phyloP scores from a whole-genome alignment of 2,329 filamentous ascomycete species.

The Aspergillus texensis region DNA sequence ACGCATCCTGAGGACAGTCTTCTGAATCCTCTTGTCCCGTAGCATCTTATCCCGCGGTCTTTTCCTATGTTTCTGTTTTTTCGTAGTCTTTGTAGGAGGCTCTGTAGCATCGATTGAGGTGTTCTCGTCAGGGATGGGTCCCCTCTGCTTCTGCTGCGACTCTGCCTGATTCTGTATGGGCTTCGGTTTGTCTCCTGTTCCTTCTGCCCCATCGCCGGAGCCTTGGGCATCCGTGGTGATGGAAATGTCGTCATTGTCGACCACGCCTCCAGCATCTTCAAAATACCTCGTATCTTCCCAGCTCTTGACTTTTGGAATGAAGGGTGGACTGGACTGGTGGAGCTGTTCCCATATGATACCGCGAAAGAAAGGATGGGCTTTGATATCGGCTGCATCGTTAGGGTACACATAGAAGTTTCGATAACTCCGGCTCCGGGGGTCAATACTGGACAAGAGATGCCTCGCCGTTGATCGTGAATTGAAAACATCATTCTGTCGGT shows the following conservation, averaged over 20 bases:
- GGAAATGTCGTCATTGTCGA: conserved; percentile 16
- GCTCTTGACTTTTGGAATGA: conserved; percentile 71
- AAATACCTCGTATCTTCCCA: conserved; percentile 86
- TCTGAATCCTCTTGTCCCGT: conserved; percentile 69
- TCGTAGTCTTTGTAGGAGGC: conserved; percentile 12
- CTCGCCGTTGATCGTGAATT: conserved; percentile 33
- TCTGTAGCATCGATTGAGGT: conserved; percentile 47
- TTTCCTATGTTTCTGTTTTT: conserved; percentile 69
- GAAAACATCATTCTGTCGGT: conserved; percentile 66
- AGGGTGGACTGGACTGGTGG: conserved; percentile 72
- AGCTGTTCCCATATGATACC: conserved; percentile 77
- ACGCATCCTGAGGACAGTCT: conserved; percentile 73
- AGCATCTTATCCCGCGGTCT: conserved; percentile 82
- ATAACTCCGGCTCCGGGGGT: conserved; percentile 42
- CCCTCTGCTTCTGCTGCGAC: conserved; percentile 4
- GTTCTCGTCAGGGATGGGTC: conserved; percentile 24
- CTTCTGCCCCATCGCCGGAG: conserved; percentile 4
- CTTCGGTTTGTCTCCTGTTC: conserved; percentile 6
- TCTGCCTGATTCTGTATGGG: neutral
- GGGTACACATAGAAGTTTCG: conserved; percentile 71
- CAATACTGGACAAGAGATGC: conserved; percentile 35
- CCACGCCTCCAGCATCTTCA: conserved; percentile 69
- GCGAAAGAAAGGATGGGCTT: conserved; percentile 82
- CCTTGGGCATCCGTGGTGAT: conserved; percentile 12
- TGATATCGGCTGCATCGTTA: conserved; percentile 87